Conservation (phyloP, 371 early-diverging fungal genomes). For the Lichtheimia hyalospora region DNA sequence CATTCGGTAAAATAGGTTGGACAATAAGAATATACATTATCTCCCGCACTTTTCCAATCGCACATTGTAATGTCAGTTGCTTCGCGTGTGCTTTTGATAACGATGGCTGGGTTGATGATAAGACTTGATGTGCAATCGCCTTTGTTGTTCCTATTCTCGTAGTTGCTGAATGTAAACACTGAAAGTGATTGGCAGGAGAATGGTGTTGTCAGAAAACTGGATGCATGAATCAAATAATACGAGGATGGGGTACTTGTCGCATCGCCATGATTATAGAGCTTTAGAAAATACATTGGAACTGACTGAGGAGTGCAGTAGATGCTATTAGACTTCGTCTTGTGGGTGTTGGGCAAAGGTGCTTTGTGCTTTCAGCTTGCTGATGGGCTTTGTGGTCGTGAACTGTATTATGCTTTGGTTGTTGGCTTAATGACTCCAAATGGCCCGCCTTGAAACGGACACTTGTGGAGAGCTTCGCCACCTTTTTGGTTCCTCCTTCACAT, state of each 20-base stretch:
- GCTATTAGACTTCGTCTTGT: too few species aligned
- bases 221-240: conserved; percentile 16
- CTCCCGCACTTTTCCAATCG: conserved; percentile 10
- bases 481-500: conserved; percentile 13
- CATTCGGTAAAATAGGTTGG: too few species aligned
- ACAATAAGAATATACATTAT: neutral
- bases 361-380: too few species aligned
- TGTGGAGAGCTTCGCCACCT: conserved; percentile 10
- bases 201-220: conserved; percentile 15
- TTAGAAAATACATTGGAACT: too few species aligned
- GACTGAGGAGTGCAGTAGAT: too few species aligned
- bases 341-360: too few species aligned
- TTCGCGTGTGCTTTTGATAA: conserved; percentile 13
- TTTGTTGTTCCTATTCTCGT: conserved; percentile 13
- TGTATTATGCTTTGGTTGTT: too few species aligned
- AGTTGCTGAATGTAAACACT: conserved; percentile 10
- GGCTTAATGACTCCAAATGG: conserved; percentile 10
- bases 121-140: conserved; percentile 14
- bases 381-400: too few species aligned
- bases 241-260: conserved; percentile 17
- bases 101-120: conserved; percentile 11
- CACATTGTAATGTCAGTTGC: conserved; percentile 7
- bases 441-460: conserved; percentile 7
- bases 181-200: conserved; percentile 15
- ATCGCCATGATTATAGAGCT: too few species aligned